Base-by-base conservation (phyloP, 306 rosid species). In the Erythrophleum fordii region DNA sequence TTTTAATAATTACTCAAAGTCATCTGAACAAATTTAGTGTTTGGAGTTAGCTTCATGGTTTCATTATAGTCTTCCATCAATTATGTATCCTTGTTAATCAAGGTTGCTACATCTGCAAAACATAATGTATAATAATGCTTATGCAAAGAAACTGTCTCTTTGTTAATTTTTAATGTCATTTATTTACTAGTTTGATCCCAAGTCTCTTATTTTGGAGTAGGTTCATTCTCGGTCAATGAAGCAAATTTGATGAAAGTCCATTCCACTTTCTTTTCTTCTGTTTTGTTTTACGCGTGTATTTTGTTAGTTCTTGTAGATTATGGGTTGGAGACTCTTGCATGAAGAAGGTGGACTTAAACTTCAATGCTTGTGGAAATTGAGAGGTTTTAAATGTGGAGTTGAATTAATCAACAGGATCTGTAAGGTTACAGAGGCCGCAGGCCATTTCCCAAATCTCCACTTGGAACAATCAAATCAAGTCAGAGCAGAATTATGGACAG, bases 281-380 rank as follows among this genome's bases (percentile, higher is more conserved):
- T 77, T 72, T 59, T 31, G 14, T 46, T 42, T 4, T 31, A 51
- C 14, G 48, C 58, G 7, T 55, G 46, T 28, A 25, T 70, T 79
- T 28, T 80, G 48, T 31, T 56, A 62, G n/a, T 73, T 77, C 79
- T 17, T 72, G 69, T 55, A 93, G 99, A 90, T 95, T 77, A 62
- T 95, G 51, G 99, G 99, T 71, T 95, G 99, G 99, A 93, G 93
- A 87, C 72, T 95, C 68, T 51, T 90, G 82, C 70, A 81, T 14
- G 97, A 83, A 77, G 97, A 89, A 59, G 91, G 86, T 26, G 85
- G 31, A 9, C 71, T 88, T 18, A 95, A 91, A 74, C 93, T 95
- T 44, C 94, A 83, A 73, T 93, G 99, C 79, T 69, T 95, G 87
- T 95, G 97, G 99, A 95, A 95, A 66, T 77, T 95, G 92, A 91